These are phyloP conservation scores for Tetraselmis chui DNA, from an alignment of 139 green algal species.

Conservation along the genomic window DNA sequence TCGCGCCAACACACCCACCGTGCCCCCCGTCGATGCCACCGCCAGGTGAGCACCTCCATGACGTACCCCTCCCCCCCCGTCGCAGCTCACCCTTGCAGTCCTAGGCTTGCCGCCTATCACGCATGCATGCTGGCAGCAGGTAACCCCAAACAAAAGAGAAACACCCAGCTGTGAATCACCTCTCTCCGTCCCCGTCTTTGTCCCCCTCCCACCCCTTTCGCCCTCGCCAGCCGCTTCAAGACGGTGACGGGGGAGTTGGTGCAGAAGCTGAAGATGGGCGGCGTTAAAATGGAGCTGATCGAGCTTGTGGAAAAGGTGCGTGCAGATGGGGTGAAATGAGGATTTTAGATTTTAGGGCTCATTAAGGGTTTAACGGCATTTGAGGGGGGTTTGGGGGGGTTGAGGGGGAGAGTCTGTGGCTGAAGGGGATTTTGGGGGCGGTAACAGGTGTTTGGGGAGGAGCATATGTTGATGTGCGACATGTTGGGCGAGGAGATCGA, in stretches of 20 bases:
- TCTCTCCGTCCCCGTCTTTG: background rate
- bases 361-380: slow-evolving; percentile 5
- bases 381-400: background rate
- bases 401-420: slow-evolving; percentile 4
- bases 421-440: slow-evolving; percentile 29
- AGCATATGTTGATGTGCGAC: slow-evolving; percentile 38
- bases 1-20: background rate
- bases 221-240: background rate
- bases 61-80: background rate
- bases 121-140: no score
- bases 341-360: slow-evolving; percentile 2
- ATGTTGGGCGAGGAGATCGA: slow-evolving; percentile 39
- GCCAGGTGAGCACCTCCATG: background rate
- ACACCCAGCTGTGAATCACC: no score
- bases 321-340: no score
- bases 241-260: background rate
- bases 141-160: no score
- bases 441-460: slow-evolving; percentile 39
- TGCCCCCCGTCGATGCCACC: background rate
- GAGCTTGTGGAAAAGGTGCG: background rate
- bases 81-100: no score
- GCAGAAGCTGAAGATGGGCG: background rate
- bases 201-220: no score
- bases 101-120: no score
- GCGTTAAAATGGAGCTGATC: background rate